These are phyloP conservation scores for Carallia brachiata DNA, from an alignment of 345 rosid genomes.

Conservation along the genomic window DNA sequence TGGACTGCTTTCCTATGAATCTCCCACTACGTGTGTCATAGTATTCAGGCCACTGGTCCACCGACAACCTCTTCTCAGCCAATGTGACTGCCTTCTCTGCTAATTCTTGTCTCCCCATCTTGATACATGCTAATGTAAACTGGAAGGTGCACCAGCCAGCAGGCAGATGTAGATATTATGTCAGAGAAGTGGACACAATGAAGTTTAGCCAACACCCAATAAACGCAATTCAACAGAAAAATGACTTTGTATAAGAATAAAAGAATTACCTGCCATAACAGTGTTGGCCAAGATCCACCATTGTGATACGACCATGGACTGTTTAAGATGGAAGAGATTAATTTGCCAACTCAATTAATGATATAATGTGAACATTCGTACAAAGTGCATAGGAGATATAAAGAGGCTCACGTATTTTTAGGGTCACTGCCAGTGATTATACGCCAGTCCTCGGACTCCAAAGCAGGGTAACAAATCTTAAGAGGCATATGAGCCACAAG, in stretches of 20 bases:
- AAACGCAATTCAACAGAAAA: not conserved
- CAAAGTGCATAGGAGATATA: not conserved
- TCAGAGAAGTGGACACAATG: too few relatives aligned
- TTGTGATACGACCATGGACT: conserved; percentile 99
- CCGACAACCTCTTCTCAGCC: conserved; percentile 68
- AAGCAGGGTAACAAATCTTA: conserved; percentile 84
- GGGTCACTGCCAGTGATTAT: conserved; percentile 92
- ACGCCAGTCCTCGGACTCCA: conserved; percentile 85
- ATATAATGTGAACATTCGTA: not conserved
- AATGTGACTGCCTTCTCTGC: conserved; percentile 68
- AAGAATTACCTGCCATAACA: conserved; percentile 77
- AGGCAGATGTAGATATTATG: too few relatives aligned
- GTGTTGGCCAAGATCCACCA: conserved; percentile 96
- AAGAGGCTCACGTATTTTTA: conserved; percentile 64
- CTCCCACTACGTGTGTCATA: conserved; percentile 76
- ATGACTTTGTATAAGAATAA: not conserved
- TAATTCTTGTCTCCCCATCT: conserved; percentile 73
- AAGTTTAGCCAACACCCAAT: not conserved
- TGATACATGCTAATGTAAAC: conserved; percentile 91
- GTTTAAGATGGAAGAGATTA: conserved; percentile 14
- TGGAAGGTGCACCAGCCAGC: conserved; percentile 18
- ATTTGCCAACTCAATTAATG: not conserved
- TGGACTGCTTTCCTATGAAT: conserved; percentile 79
- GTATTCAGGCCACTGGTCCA: conserved; percentile 87
- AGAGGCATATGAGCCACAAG: conserved; percentile 84